These are phyloP conservation scores for Globisporangium sylvaticum DNA, from an alignment of 352 stramenopile genomes.

Conservation along the genomic window DNA sequence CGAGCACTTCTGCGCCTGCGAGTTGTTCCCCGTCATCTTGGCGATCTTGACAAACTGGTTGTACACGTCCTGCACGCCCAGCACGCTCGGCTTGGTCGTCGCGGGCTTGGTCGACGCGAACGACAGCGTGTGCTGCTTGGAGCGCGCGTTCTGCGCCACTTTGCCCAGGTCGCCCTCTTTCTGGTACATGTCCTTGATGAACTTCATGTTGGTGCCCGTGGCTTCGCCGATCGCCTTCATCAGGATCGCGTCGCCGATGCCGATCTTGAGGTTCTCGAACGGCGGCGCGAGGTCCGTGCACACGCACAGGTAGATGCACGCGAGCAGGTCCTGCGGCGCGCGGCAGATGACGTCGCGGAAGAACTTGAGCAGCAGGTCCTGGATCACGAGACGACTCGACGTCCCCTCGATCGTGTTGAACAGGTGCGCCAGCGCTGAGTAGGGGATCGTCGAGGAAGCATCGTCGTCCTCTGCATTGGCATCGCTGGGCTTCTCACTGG, in stretches of 20 bases:
- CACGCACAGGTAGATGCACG: conserved; percentile 90
- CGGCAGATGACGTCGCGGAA: conserved; percentile 76
- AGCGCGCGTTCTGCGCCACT: conserved; percentile 92
- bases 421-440: conserved; percentile 57
- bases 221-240: conserved; percentile 97
- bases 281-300: conserved; percentile 92
- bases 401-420: conserved; percentile 78
- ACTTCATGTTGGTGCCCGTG: conserved; percentile 86
- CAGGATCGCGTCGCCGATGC: conserved; percentile 96
- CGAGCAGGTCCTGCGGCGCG: conserved; percentile 79
- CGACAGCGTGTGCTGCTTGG: conserved; percentile 92
- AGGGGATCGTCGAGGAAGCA: conserved; percentile 25
- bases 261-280: conserved; percentile 97
- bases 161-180: conserved; percentile 96
- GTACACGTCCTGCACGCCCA: conserved; percentile 89
- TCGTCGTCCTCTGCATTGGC: conserved; percentile 5
- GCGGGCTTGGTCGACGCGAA: conserved; percentile 35
- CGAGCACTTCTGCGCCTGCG: conserved; percentile 95
- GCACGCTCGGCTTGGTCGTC: conserved; percentile 79
- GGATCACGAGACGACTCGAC: conserved; percentile 74
- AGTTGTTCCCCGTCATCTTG: conserved; percentile 93
- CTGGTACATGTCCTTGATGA: conserved; percentile 96
- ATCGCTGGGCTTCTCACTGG: no score
- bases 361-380: conserved; percentile 84
- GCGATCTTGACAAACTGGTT: conserved; percentile 92